These are phyloP conservation scores for Botrytis fabae DNA, from an alignment of 2,329 filamentous ascomycete species.

Conservation along the genomic window DNA sequence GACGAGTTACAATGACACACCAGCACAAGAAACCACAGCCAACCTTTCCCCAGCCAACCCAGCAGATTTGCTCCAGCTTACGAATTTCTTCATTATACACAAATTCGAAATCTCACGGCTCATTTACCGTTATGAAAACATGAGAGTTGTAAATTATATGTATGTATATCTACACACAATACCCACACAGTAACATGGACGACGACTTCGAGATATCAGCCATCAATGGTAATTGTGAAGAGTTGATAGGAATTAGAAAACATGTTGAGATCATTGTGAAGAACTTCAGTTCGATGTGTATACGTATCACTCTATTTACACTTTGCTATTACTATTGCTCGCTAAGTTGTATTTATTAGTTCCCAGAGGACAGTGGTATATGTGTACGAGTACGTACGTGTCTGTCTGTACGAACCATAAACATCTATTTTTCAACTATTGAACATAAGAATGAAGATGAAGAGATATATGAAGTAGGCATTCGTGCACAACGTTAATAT, in stretches of 20 bases:
- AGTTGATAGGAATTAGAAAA: not conserved
- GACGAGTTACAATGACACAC: too few relatives aligned
- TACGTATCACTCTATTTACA: not conserved
- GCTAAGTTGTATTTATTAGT: not conserved
- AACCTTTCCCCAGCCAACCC: not conserved
- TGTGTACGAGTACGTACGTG: not conserved
- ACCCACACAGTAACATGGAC: not conserved
- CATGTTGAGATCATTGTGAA: not conserved
- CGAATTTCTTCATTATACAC: not conserved
- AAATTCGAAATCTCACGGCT: accelerated
- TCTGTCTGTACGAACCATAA: not conserved
- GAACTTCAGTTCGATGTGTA: not conserved
- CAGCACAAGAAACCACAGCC: too few relatives aligned
- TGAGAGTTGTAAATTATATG: not conserved
- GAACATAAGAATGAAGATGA: not conserved
- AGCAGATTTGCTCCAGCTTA: not conserved
- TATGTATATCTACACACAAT: not conserved
- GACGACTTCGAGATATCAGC: not conserved
- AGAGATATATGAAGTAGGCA: not conserved
- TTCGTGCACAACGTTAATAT: not conserved
- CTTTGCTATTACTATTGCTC: not conserved
- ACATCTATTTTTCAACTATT: not conserved
- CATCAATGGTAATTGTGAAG: not conserved
- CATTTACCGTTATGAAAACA: not conserved
- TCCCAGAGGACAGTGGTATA: not conserved